A percentile compares a stretch with the other conserved stretches of the same genome.
These are phyloP conservation scores for Phytophthora meadii DNA, from an alignment of 352 stramenopile species.

Conservation along the genomic window DNA sequence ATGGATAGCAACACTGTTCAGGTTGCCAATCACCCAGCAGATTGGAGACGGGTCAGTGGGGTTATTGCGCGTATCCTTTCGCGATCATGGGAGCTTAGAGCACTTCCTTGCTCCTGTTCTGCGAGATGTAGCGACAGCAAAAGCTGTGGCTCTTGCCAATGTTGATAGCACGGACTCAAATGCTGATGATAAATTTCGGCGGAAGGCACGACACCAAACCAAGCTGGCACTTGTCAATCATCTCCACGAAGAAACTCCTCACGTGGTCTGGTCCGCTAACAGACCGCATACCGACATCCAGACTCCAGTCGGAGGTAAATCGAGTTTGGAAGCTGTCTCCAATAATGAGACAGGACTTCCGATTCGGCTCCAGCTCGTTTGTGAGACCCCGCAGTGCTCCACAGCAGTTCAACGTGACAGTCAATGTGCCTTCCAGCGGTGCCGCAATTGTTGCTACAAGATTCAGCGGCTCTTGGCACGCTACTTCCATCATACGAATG, in stretches of 20 bases:
- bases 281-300: conserved; percentile 20
- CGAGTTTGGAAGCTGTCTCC: neutral
- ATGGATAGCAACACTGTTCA: conserved; percentile 12
- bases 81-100: conserved; percentile 36
- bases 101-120: conserved; percentile 39
- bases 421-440: conserved; percentile 55
- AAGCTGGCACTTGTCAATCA: conserved; percentile 61
- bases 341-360: neutral
- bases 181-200: conserved; percentile 61
- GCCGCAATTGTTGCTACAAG: conserved; percentile 73
- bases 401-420: conserved; percentile 45
- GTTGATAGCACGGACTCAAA: conserved; percentile 29
- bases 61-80: conserved; percentile 31
- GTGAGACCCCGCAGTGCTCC: conserved; percentile 42
- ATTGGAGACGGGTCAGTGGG: conserved; percentile 9
- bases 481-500: conserved; percentile 34
- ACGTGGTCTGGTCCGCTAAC: conserved; percentile 69
- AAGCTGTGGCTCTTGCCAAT: conserved; percentile 1
- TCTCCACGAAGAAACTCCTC: conserved; percentile 44
- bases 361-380: conserved; percentile 32
- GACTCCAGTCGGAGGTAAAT: conserved; percentile 14
- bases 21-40: conserved; percentile 1
- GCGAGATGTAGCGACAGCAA: conserved; percentile 3
- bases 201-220: conserved; percentile 64
- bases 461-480: conserved; percentile 55